Conservation (phyloP, 306 rosid genomes). For the Rosa rugosa region DNA sequence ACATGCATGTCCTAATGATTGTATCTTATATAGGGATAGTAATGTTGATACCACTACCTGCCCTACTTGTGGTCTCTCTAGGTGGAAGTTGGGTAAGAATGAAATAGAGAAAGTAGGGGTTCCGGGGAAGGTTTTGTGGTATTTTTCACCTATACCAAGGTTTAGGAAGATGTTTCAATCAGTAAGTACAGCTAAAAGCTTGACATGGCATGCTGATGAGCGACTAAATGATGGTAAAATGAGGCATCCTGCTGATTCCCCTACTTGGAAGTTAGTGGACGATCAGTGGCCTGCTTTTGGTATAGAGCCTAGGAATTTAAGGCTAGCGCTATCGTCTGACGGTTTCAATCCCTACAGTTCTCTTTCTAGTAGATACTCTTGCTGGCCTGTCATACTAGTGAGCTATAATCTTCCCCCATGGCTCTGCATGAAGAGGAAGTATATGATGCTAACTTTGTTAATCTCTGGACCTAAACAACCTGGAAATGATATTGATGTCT, state of each 20-base stretch:
- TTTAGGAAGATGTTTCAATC: background rate
- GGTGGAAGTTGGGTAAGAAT: background rate
- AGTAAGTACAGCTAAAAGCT: background rate
- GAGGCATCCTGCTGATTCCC: background rate
- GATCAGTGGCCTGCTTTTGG: background rate
- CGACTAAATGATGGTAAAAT: background rate
- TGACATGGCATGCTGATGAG: background rate
- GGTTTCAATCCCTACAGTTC: background rate
- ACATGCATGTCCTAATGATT: background rate
- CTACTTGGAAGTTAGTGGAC: background rate
- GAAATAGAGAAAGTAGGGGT: background rate
- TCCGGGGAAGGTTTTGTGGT: background rate
- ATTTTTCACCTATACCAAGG: background rate
- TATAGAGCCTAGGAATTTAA: background rate
- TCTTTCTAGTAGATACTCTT: background rate
- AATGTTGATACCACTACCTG: background rate
- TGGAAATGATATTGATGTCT: too few species aligned
- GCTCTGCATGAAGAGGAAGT: constrained; percentile 6
- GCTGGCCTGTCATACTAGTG: background rate
- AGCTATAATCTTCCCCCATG: background rate
- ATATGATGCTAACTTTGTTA: background rate
- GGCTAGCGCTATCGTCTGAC: background rate
- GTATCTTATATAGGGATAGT: background rate
- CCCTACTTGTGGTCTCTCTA: background rate
- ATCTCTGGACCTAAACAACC: background rate